Percentiles rank a stretch among this genome's conserved stretches.
Conservation (phyloP, 768 basidiomycete species). For the Phanerodontia chrysosporium region DNA sequence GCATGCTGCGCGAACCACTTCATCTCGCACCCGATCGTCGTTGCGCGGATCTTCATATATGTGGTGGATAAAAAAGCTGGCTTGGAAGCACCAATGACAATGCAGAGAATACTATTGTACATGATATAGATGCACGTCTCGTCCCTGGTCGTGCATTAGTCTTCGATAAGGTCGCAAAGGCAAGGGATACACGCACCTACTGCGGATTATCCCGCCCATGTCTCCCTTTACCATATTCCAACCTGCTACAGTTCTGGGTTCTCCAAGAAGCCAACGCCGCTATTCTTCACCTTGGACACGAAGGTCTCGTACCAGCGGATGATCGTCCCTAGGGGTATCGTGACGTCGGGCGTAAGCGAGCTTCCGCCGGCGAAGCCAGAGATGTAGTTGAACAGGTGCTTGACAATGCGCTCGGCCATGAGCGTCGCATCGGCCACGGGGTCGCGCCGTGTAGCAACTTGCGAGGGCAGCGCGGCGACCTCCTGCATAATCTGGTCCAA, state of each 20-base stretch:
- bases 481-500: constrained; percentile 57
- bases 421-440: constrained; percentile 40
- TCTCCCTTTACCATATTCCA: not conserved
- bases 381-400: constrained; percentile 73
- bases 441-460: constrained; percentile 15
- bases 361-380: constrained; percentile 53
- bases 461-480: constrained; percentile 41
- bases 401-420: constrained; percentile 66
- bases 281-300: constrained; percentile 8
- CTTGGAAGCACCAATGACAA: not conserved
- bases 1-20: not conserved
- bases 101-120: not conserved
- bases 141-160: not conserved
- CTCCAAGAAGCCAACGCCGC: constrained; percentile 14
- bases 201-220: not conserved
- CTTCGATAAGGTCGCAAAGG: not conserved
- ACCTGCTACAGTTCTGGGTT: constrained; percentile 6
- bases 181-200: not conserved
- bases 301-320: constrained; percentile 14
- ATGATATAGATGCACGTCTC: not conserved
- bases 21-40: not conserved
- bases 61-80: not conserved
- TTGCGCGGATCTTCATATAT: not conserved
- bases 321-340: constrained; percentile 49
- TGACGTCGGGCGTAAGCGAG: constrained; percentile 42